Base-by-base conservation (phyloP, 2,329 filamentous ascomycete species). In the Pseudogymnoascus sp. region DNA sequence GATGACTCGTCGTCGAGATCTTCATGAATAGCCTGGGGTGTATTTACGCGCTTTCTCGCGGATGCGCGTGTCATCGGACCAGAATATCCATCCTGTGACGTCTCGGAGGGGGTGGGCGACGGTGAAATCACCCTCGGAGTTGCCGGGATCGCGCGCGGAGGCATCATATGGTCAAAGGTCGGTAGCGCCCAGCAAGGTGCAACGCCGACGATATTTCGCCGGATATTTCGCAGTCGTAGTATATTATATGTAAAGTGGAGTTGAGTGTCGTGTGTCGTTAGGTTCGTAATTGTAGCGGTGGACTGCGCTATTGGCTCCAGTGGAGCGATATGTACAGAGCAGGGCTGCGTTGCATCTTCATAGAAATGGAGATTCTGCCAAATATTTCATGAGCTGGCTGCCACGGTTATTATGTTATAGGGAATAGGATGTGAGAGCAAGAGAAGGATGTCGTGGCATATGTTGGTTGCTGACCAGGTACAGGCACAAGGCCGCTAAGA, bases 91-190 rank as follows among this genome's bases (percentile, higher is more conserved):
- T 87, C 82, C 68, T 80, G 81, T 45, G 73, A 73, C 64, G 74
- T 74, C 64, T 87, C 85, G 21, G 85, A 87, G 1, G 86, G 86
- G 1, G 89, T 88, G 42, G 93, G 92, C 63, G 91, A 95, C 42
- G 93, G 92, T 11, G 91, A 96, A 69, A 95, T 96, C 69, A 97
- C 90, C 72, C 91, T 88, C 71, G 92, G 92, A 64, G 89, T 95
- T 64, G 83, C 83, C 64, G 93, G 92, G 64, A 95, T 80, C 69
- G 80, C 78, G 67, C 83, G 79, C 62, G 66, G 65, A 42, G 69
- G 65, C 59, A 67, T 66, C 16, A 69, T 68, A 71, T 73, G 71
- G 54, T 60, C 70, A 78, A 88, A 88, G 40, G 83, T 82, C 57
- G 86, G 86, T 1, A 90, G 81, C 42, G 80, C 78, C 64, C 86